Evolutionary conservation across 768 basidiomycete species (phyloP).

Genomic region (Austroboletus eburneus): DNA sequence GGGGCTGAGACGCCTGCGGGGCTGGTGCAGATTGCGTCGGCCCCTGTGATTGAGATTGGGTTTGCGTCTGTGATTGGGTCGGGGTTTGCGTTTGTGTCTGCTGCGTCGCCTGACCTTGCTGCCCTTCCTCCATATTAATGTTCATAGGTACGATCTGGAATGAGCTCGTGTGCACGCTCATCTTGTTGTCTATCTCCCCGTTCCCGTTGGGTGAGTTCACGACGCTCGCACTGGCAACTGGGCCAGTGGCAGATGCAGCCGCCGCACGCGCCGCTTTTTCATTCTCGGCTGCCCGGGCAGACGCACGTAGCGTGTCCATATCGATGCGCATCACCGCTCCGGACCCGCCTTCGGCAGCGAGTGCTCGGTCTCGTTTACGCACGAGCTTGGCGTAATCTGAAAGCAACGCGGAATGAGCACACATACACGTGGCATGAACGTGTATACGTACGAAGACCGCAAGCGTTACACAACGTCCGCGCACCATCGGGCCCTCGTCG

Average conservation of each 20-base stretch:
- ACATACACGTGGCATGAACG: background rate
- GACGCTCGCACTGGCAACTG: conserved; percentile 18
- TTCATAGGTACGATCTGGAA: conserved; percentile 44
- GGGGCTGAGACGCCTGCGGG: conserved; percentile 9
- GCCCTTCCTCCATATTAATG: conserved; percentile 19
- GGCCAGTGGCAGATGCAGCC: conserved; percentile 17
- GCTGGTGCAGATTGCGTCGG: too few relatives aligned
- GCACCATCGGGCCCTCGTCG: conserved; percentile 81
- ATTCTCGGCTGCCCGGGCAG: conserved; percentile 54
- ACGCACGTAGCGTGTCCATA: conserved; percentile 72
- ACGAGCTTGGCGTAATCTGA: conserved; percentile 81
- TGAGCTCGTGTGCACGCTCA: conserved; percentile 51
- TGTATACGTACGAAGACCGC: conserved; percentile 60
- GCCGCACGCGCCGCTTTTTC: conserved; percentile 29
- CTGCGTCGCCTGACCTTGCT: background rate
- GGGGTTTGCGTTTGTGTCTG: background rate
- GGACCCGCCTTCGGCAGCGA: conserved; percentile 48
- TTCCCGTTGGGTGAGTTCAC: conserved; percentile 3
- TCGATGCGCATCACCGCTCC: conserved; percentile 51
- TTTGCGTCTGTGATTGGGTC: conserved; percentile 1
- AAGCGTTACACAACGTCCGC: conserved; percentile 80
- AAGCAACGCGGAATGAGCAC: background rate
- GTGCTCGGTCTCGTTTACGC: conserved; percentile 69
- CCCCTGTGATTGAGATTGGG: background rate
- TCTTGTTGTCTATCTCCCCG: conserved; percentile 27